phyloP scores from a whole-genome alignment of 768 basidiomycete genomes.

The Pisolithus microcarpus region DNA sequence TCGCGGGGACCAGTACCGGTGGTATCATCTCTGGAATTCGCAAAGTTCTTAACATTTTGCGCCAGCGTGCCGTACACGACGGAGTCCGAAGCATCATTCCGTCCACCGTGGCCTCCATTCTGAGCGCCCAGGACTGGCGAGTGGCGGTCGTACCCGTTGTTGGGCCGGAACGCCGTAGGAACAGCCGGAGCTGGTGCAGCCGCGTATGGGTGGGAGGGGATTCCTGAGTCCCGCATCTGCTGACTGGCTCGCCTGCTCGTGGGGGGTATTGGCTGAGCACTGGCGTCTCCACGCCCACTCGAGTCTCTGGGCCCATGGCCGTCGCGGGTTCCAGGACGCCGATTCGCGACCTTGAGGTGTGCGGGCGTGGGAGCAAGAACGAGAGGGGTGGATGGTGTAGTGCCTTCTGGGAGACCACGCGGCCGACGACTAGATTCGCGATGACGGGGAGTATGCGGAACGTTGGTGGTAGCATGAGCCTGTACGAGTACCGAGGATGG shows the following conservation, averaged over 20 bases:
- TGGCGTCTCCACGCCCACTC: slow-evolving; percentile 35
- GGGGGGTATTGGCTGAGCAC: slow-evolving; percentile 63
- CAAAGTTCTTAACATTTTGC: slow-evolving; percentile 41
- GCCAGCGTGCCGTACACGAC: slow-evolving; percentile 54
- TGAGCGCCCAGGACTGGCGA: slow-evolving; percentile 38
- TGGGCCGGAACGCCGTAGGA: slow-evolving; percentile 43
- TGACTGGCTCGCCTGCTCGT: slow-evolving; percentile 64
- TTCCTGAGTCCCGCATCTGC: slow-evolving; percentile 44
- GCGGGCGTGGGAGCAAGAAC: slow-evolving; percentile 61
- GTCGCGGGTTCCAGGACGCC: slow-evolving; percentile 41
- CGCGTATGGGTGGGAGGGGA: slow-evolving; percentile 68
- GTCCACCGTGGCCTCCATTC: slow-evolving; percentile 36
- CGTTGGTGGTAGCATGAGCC: slow-evolving; percentile 49
- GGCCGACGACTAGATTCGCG: slow-evolving; percentile 48
- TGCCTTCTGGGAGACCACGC: slow-evolving; percentile 49
- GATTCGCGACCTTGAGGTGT: slow-evolving; percentile 52
- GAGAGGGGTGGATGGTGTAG: slow-evolving; percentile 49
- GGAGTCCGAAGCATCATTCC: slow-evolving; percentile 56
- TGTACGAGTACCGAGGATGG: slow-evolving; percentile 39
- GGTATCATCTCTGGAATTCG: slow-evolving; percentile 47
- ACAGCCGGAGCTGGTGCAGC: slow-evolving; percentile 42
- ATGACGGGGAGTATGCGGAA: slow-evolving; percentile 46
- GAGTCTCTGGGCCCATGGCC: slow-evolving; percentile 46
- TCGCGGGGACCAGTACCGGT: slow-evolving; percentile 34
- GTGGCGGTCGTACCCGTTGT: slow-evolving; percentile 47